A percentile compares a stretch with the other conserved stretches of the same genome.
Conservation (phyloP, 352 stramenopile species). For the Thalassiosira livingstoniorum region DNA sequence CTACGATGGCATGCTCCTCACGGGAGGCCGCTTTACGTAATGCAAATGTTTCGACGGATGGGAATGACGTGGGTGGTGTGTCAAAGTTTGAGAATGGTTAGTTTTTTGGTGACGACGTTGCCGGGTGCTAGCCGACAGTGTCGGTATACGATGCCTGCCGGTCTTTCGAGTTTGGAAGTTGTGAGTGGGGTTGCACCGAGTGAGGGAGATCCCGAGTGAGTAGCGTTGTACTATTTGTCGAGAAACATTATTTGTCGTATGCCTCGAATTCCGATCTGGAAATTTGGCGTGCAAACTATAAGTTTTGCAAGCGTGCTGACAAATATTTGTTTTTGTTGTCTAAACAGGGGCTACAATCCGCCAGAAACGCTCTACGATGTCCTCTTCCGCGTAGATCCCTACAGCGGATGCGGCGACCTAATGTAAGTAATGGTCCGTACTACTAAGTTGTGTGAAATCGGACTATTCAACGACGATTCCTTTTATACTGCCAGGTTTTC, state of each 20-base stretch:
- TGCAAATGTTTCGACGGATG: slow-evolving; percentile 44
- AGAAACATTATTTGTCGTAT: not conserved
- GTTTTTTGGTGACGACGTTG: slow-evolving; percentile 55
- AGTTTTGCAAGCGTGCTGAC: no score
- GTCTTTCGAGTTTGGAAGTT: slow-evolving; percentile 48
- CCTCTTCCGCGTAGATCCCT: slow-evolving; percentile 52
- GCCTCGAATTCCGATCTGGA: no score
- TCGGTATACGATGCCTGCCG: slow-evolving; percentile 52
- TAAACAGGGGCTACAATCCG: no score
- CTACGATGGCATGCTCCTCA: slow-evolving; percentile 47
- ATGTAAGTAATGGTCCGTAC: no score
- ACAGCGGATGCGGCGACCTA: slow-evolving; percentile 88
- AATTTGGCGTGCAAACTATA: no score
- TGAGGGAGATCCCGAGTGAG: slow-evolving; percentile 49
- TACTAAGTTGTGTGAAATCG: no score
- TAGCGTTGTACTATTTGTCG: slow-evolving; percentile 13
- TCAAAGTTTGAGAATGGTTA: slow-evolving; percentile 46
- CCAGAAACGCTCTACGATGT: slow-evolving; percentile 37
- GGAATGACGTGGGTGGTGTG: slow-evolving; percentile 47
- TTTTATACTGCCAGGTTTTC: no score
- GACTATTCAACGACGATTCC: no score
- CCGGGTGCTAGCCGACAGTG: slow-evolving; percentile 53
- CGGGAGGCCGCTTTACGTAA: slow-evolving; percentile 39
- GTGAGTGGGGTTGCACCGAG: slow-evolving; percentile 27
- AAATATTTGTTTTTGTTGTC: no score